Conservation (phyloP, 495 filamentous ascomycete species). For the Xylaria flabelliformis region DNA sequence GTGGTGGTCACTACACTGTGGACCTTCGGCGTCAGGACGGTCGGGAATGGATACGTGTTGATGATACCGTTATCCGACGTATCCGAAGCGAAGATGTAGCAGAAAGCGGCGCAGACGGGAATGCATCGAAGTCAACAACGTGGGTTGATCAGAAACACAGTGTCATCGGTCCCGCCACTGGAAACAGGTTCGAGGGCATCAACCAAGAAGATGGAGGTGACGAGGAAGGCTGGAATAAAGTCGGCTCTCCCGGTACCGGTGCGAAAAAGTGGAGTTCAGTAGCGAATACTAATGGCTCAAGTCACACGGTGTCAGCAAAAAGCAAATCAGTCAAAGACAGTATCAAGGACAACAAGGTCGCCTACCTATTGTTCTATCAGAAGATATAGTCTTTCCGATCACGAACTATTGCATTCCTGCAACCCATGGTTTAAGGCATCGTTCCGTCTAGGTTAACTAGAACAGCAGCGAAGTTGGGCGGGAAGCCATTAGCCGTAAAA, state of each 20-base stretch:
- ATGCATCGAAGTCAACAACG: slow-evolving; percentile 67
- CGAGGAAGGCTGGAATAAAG: slow-evolving; percentile 85
- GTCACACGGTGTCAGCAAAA: slow-evolving; percentile 42
- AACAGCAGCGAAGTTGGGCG: background rate
- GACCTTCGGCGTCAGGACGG: slow-evolving; percentile 94
- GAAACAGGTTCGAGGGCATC: slow-evolving; percentile 74
- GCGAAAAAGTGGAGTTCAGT: slow-evolving; percentile 72
- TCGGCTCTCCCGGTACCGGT: slow-evolving; percentile 64
- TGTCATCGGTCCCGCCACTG: slow-evolving; percentile 34
- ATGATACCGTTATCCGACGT: slow-evolving; percentile 89
- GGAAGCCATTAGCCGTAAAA: background rate
- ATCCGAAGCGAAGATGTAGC: slow-evolving; percentile 90
- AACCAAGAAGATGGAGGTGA: slow-evolving; percentile 70
- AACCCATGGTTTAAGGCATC: background rate
- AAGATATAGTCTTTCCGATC: slow-evolving; percentile 57
- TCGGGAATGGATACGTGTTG: slow-evolving; percentile 91
- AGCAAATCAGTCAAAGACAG: slow-evolving; percentile 72
- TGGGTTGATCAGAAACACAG: slow-evolving; percentile 52
- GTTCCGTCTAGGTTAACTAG: background rate
- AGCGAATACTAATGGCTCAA: slow-evolving; percentile 60
- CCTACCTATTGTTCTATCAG: slow-evolving; percentile 96
- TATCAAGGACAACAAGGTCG: slow-evolving; percentile 91
- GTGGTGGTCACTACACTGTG: slow-evolving; percentile 94
- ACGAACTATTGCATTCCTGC: background rate
- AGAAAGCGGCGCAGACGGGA: slow-evolving; percentile 81